Evolutionary conservation across 176 grass and related monocot genomes (phyloP).

Genomic region (Pontederia crassipes): DNA sequence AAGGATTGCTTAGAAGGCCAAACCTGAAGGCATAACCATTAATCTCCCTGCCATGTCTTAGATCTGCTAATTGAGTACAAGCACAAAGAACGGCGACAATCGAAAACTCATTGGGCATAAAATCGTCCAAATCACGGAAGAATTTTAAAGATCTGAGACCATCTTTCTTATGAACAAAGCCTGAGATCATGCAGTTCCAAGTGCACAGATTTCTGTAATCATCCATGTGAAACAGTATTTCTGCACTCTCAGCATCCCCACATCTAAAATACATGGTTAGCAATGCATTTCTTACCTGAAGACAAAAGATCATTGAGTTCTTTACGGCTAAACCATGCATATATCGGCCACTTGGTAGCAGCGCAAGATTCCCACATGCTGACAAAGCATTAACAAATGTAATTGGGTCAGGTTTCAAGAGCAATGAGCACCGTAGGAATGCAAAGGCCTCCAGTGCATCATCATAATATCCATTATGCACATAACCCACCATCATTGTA

Average conservation of each 20-base stretch:
- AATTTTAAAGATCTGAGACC: slow-evolving; percentile 52
- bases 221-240: slow-evolving; percentile 35
- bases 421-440: slow-evolving; percentile 47
- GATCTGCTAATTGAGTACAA: slow-evolving; percentile 48
- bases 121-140: slow-evolving; percentile 42
- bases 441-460: slow-evolving; percentile 48
- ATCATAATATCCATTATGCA: slow-evolving; percentile 43
- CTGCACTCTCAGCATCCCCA: slow-evolving; percentile 44
- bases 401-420: slow-evolving; percentile 42
- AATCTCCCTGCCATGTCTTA: slow-evolving; percentile 55
- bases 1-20: slow-evolving; percentile 43
- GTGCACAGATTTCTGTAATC: slow-evolving; percentile 55
- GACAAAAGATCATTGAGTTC: slow-evolving; percentile 30
- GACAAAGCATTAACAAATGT: slow-evolving; percentile 57
- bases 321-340: slow-evolving; percentile 53
- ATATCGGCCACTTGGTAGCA: slow-evolving; percentile 26
- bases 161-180: slow-evolving; percentile 46
- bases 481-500: slow-evolving; percentile 53
- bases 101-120: slow-evolving; percentile 46
- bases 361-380: slow-evolving; percentile 51
- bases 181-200: slow-evolving; percentile 85
- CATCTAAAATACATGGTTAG: slow-evolving; percentile 65
- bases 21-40: slow-evolving; percentile 49
- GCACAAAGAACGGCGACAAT: slow-evolving; percentile 46
- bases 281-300: slow-evolving; percentile 60